Evolutionary conservation across 75 land plant species (phyloP).

Genomic region (Isoetes taiwanensis): DNA sequence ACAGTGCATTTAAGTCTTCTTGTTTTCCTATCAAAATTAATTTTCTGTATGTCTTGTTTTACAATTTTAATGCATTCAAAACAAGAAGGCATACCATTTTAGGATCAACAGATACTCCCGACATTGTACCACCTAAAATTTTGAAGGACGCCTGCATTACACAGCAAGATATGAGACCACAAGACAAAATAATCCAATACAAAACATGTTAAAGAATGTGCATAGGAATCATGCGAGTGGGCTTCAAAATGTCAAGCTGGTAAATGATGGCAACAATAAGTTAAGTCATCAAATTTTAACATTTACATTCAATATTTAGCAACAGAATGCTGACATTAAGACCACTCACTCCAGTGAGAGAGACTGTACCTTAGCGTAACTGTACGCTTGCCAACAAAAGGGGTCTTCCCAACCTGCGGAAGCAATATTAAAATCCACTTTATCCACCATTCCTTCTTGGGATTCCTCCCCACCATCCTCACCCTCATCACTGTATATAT

Average conservation of each 20-base stretch:
- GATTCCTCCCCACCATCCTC: constrained; percentile 49
- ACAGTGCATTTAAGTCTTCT: background rate
- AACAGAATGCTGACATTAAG: background rate
- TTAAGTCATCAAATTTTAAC: background rate
- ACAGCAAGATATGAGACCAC: background rate
- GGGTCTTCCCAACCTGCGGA: constrained; percentile 87
- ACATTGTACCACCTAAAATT: constrained; percentile 67
- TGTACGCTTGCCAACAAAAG: constrained; percentile 93
- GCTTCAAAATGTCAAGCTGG: background rate
- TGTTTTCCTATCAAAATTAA: background rate
- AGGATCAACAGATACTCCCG: constrained; percentile 75
- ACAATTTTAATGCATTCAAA: background rate
- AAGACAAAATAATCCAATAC: background rate
- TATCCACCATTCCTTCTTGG: constrained; percentile 53
- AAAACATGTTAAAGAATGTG: background rate
- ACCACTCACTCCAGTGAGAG: background rate
- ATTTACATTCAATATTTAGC: background rate
- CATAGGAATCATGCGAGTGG: background rate
- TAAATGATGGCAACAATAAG: background rate
- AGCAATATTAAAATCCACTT: constrained; percentile 31
- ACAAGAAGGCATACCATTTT: constrained; percentile 34
- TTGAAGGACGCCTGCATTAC: constrained; percentile 65
- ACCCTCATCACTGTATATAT: constrained; percentile 45
- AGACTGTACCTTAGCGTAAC: constrained; percentile 68
- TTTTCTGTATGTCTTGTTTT: background rate